A percentile compares a stretch with the other conserved stretches of the same genome.
phyloP scores from a whole-genome alignment of 371 early-diverging fungal species.

The Enteropsectra breve region DNA sequence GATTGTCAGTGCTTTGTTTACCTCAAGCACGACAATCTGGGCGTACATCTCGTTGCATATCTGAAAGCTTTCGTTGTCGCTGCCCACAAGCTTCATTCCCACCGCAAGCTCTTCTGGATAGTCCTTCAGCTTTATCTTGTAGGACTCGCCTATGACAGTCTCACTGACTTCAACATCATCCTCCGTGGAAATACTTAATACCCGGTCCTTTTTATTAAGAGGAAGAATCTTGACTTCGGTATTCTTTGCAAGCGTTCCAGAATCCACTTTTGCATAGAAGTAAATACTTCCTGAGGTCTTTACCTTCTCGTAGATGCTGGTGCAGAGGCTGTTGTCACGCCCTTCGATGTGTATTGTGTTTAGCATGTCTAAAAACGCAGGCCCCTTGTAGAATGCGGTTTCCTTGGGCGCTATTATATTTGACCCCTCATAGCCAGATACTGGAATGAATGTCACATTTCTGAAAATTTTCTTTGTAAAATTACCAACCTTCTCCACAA shows the following conservation, averaged over 20 bases:
- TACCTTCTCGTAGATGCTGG: slow-evolving; percentile 49
- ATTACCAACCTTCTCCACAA: slow-evolving; percentile 31
- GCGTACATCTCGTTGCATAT: slow-evolving; percentile 52
- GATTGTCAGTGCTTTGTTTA: slow-evolving; percentile 47
- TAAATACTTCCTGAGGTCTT: slow-evolving; percentile 39
- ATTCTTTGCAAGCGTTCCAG: slow-evolving; percentile 24
- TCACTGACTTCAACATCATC: slow-evolving; percentile 59
- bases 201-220: slow-evolving; percentile 21
- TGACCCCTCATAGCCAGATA: slow-evolving; percentile 56
- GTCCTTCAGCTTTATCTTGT: slow-evolving; percentile 52
- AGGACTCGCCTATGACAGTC: slow-evolving; percentile 51
- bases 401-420: slow-evolving; percentile 39
- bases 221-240: slow-evolving; percentile 43
- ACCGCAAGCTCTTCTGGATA: slow-evolving; percentile 50
- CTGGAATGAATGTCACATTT: slow-evolving; percentile 51
- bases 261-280: slow-evolving; percentile 44
- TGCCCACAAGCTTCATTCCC: slow-evolving; percentile 46
- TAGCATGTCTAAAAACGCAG: slow-evolving; percentile 53
- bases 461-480: slow-evolving; percentile 42
- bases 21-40: slow-evolving; percentile 51
- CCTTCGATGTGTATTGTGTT: slow-evolving; percentile 39
- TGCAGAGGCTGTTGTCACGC: slow-evolving; percentile 10
- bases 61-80: slow-evolving; percentile 15
- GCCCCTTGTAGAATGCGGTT: slow-evolving; percentile 53
- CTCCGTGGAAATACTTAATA: slow-evolving; percentile 43